Base-by-base conservation (phyloP, 208 protist species). In the Zelonia costaricensis region DNA sequence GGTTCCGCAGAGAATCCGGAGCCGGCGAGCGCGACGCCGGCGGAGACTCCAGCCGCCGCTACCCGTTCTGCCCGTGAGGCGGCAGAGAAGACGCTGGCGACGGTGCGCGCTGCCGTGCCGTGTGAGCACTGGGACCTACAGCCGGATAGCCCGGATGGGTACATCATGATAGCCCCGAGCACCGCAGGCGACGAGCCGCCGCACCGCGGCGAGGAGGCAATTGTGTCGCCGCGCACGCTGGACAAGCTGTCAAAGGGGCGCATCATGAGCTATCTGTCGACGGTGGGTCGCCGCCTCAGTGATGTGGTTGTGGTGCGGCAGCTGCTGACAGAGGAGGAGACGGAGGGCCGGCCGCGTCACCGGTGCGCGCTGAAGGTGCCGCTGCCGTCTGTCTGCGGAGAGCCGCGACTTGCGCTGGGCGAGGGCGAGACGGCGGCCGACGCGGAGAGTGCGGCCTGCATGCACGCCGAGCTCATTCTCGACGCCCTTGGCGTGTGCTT, bases 391-490 rank as follows among this genome's bases (percentile, higher is more conserved):
- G 54, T 54, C 7, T 93, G 86, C 47, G 92, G 92, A 2, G 79
- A 91, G 56, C 48, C 66, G 12, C 85, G 88, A 9, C 58, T 94
- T 12, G 92, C 86, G 25, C 43, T 94, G 25, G 92, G 92, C 33
- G 84, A 89, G 53, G 86, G 80, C 10, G 64, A 77, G 15, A 83
- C 62, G 38, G 65, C 68, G 15, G 63, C 67, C 0, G 80, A 93
- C 38, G 92, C 92, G 5, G 82, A 88, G 60, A 54, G 65, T 52
- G 76, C 91, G 31, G 92, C 92, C 23, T 81, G 81, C 38, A 95
- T 95, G 92, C 92, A 97, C 59, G 81, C 83, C 22, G 92, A 97
- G 72, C 74, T 97, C 30, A 84, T 92, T n/a, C 76, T 97, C 23
- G 92, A 97, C 57, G 61, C 79, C 2, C 71, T 95, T 8, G 92